These are phyloP conservation scores for Fusarium nelsonii DNA, from an alignment of 2,329 filamentous ascomycete species.

Conservation along the genomic window DNA sequence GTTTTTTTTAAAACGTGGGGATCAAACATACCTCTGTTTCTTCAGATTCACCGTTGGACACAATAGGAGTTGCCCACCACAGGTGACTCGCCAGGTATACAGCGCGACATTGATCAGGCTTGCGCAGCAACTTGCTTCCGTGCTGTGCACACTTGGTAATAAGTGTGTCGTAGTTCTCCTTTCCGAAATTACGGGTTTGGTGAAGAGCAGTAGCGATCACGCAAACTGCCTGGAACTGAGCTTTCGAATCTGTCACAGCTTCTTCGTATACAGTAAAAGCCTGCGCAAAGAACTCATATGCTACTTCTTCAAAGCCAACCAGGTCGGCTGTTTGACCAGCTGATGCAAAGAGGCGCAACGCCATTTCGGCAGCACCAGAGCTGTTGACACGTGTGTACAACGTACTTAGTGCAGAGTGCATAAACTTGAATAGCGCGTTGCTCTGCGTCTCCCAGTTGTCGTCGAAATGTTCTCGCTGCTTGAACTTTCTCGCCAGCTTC, in stretches of 20 bases:
- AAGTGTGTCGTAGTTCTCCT: conserved; percentile 98
- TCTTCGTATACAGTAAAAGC: conserved; percentile 99
- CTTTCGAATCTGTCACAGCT: conserved; percentile 92
- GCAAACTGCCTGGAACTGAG: conserved; percentile 97
- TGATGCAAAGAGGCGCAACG: conserved; percentile 88
- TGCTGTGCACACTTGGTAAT: conserved; percentile 98
- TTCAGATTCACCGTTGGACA: conserved; percentile 82
- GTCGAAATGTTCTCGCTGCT: conserved; percentile 86
- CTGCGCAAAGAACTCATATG: conserved; percentile 98
- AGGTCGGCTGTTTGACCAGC: conserved; percentile 95
- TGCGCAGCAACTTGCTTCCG: conserved; percentile 95
- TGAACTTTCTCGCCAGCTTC: conserved; percentile 89
- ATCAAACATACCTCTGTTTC: conserved; percentile 73
- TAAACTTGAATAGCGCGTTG: conserved; percentile 92
- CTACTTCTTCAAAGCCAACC: conserved; percentile 92
- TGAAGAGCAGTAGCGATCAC: conserved; percentile 92
- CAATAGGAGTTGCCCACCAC: conserved; percentile 95
- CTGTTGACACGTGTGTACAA: conserved; percentile 87
- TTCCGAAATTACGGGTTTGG: conserved; percentile 88
- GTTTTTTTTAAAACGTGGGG: conserved; percentile 1
- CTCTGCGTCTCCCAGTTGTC: conserved; percentile 73
- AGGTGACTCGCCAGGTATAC: conserved; percentile 97
- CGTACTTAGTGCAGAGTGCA: conserved; percentile 87
- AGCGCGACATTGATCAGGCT: conserved; percentile 96
- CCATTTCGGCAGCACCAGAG: conserved; percentile 84